phyloP scores from a whole-genome alignment of 2,329 filamentous ascomycete genomes.

The Cryphonectria japonica region DNA sequence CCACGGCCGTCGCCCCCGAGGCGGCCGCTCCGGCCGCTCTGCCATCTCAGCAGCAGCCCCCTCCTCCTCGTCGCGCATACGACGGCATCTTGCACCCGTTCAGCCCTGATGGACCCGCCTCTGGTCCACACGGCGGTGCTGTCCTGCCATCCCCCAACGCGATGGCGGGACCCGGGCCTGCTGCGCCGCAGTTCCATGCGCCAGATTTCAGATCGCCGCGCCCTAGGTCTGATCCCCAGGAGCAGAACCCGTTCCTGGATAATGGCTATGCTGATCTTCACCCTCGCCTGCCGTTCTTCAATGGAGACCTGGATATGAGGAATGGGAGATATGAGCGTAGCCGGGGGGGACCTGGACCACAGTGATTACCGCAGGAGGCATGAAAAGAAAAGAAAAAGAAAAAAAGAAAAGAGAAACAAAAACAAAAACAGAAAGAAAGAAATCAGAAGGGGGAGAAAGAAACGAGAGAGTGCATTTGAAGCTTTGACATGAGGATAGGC shows the following conservation, averaged over 20 bases:
- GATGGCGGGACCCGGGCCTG: background rate
- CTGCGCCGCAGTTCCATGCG: background rate
- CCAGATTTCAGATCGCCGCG: background rate
- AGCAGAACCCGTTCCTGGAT: constrained; percentile 18
- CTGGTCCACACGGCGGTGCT: background rate
- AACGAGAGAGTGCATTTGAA: background rate
- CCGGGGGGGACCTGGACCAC: background rate
- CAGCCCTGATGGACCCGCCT: background rate
- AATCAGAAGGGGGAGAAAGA: background rate
- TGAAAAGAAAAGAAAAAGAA: background rate
- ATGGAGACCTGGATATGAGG: background rate
- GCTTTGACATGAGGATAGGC: background rate
- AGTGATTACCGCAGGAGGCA: background rate
- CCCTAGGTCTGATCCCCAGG: background rate
- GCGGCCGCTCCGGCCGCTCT: constrained; percentile 5
- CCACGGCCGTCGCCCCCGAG: background rate
- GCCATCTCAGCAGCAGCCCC: constrained; percentile 7
- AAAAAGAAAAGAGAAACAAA: background rate
- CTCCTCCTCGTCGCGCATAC: constrained; percentile 1
- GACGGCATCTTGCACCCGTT: constrained; percentile 16
- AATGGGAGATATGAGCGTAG: background rate
- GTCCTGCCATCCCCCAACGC: constrained; percentile 2
- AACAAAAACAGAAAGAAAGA: background rate
- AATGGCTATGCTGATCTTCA: constrained; percentile 10
- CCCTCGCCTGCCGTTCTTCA: constrained; percentile 12